Percentiles rank a stretch among this genome's conserved stretches.
Evolutionary conservation across 306 rosid species (phyloP).

Genomic region (Prunus salicina): DNA sequence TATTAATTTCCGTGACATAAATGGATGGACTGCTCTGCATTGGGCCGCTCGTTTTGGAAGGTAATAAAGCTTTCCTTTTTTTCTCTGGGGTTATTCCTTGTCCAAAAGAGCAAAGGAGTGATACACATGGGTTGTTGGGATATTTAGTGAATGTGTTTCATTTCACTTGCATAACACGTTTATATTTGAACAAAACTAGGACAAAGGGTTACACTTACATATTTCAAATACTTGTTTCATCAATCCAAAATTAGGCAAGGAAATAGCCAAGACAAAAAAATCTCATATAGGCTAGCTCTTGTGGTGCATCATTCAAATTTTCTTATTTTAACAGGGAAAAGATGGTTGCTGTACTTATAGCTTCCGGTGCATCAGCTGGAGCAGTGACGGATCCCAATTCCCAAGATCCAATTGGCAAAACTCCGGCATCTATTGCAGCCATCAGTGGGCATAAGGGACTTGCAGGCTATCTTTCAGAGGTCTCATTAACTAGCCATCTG

Average conservation of each 20-base stretch:
- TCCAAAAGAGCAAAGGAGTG: not conserved
- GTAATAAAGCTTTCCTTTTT: conserved; percentile 35
- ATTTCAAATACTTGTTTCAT: not conserved
- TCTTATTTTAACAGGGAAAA: conserved; percentile 61
- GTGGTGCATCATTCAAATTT: not conserved
- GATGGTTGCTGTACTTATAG: conserved; percentile 80
- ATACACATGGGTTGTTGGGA: not conserved
- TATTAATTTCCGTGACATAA: conserved; percentile 93
- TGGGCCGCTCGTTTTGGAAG: conserved; percentile 98
- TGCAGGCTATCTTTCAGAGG: conserved; percentile 96
- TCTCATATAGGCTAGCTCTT: not conserved
- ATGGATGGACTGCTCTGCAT: conserved; percentile 91
- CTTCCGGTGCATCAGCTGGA: conserved; percentile 93
- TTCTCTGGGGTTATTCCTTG: not conserved
- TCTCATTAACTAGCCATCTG: conserved; percentile 77
- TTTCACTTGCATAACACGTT: not conserved
- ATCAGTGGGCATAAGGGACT: conserved; percentile 74
- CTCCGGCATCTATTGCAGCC: conserved; percentile 82
- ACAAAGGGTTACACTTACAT: not conserved
- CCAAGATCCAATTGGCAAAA: conserved; percentile 72
- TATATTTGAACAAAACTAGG: not conserved
- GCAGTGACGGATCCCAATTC: conserved; percentile 91
- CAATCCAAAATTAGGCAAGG: not conserved
- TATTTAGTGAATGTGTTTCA: not conserved
- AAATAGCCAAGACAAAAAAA: not conserved